A percentile compares a stretch with the other conserved stretches of the same genome.
Conservation (phyloP, 495 filamentous ascomycete species). For the Aspergillus carlsbadensis region DNA sequence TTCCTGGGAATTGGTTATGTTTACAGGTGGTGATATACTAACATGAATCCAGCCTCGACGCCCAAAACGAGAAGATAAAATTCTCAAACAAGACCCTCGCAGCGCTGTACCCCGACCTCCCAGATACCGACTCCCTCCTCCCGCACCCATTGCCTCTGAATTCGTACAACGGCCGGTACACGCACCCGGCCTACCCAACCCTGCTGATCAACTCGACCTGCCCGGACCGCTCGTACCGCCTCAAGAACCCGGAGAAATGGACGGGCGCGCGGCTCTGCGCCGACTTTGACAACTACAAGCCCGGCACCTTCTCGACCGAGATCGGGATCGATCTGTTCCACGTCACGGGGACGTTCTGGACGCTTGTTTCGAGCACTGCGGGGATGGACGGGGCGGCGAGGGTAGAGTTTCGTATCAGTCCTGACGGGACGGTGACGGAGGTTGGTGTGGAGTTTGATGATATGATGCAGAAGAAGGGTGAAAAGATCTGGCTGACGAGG, state of each 20-base stretch:
- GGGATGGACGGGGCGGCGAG: neutral
- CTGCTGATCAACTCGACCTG: neutral
- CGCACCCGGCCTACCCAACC: constrained; percentile 2
- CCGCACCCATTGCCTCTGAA: neutral
- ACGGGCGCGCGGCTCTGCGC: neutral
- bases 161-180: neutral
- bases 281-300: neutral
- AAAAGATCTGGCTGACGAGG: constrained; percentile 6
- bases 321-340: neutral
- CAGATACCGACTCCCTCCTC: neutral
- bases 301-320: neutral
- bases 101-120: constrained; percentile 2
- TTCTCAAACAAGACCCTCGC: neutral
- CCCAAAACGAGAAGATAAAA: neutral
- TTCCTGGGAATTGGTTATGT: neutral
- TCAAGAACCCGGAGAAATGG: neutral
- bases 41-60: neutral
- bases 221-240: neutral
- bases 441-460: constrained; percentile 2
- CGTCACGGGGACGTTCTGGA: constrained; percentile 1
- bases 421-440: neutral
- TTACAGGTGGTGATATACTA: neutral
- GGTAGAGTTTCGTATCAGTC: neutral
- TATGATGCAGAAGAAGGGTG: neutral
- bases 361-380: neutral